These are phyloP conservation scores for Sedum album DNA, from an alignment of 164 flowering plant genomes.

Conservation along the genomic window DNA sequence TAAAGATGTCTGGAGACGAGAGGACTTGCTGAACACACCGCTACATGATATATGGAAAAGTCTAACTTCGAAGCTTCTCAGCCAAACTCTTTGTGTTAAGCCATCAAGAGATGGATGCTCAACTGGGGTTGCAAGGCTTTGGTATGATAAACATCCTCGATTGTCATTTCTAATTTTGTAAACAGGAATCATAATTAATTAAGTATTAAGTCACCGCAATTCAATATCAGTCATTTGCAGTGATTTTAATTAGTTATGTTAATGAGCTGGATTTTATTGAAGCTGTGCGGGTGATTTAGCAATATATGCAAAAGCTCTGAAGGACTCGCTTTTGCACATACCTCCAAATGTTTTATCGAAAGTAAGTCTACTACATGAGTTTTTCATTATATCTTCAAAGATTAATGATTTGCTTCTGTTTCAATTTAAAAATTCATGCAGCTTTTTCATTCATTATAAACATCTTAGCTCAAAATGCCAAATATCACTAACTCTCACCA, in stretches of 20 bases:
- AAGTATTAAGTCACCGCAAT: background rate
- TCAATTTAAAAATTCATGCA: background rate
- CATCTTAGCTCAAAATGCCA: background rate
- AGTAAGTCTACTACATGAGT: slow-evolving; percentile 26
- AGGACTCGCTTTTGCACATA: slow-evolving; percentile 41
- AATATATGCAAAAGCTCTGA: slow-evolving; percentile 53
- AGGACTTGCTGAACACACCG: slow-evolving; percentile 43
- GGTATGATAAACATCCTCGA: slow-evolving; percentile 30
- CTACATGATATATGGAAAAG: slow-evolving; percentile 46
- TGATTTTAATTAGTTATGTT: background rate
- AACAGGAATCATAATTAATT: background rate
- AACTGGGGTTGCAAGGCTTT: slow-evolving; percentile 86
- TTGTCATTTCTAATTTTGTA: background rate
- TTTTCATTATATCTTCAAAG: background rate
- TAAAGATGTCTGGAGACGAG: slow-evolving; percentile 53
- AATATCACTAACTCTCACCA: background rate
- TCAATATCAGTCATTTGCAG: background rate
- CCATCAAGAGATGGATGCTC: slow-evolving; percentile 96
- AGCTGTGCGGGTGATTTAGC: slow-evolving; percentile 65
- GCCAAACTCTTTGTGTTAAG: slow-evolving; percentile 68
- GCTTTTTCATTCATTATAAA: background rate
- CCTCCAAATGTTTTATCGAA: slow-evolving; percentile 77
- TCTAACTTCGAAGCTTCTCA: slow-evolving; percentile 49
- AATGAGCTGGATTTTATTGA: background rate
- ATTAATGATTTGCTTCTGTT: background rate